Evolutionary conservation across 2,329 filamentous ascomycete species (phyloP), one percentile per base, ranked within the genome.

Genomic region (Hirsutella thompsonii): DNA sequence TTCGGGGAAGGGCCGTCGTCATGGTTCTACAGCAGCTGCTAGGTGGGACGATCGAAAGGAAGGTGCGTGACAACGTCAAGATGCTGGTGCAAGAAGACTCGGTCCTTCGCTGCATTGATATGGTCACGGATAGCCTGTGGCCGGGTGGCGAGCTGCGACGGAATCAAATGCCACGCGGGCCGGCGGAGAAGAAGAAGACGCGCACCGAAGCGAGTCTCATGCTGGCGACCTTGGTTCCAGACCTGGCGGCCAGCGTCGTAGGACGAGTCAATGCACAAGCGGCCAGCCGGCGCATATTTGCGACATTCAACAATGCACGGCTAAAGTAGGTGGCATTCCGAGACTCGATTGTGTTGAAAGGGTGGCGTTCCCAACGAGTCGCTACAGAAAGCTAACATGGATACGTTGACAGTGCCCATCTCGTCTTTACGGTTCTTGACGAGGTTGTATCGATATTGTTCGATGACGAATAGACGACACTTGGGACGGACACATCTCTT

Each of bases 1-100:
- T 98, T 4, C 83, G 93, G 33, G 93, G 92, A 1, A 80, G 92
- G 19, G 92, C 92, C 0, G 92, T 96, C 2, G 90, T 98, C 4
- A 88, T 98, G 9, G 90, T 98, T 2, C 71, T 98, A 18, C 92
- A 98, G 56, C 92, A 98, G 60, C 74, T 98, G 5, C 77, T 98
- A 1, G 92, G 92, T 13, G 90, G 92, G 19, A 96, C 92, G 0
- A 93, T 98, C 47, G 92, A 98, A 63, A 81, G 89, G 44, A 95
- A 94, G 60, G 83, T 96, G 23, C 80, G 92, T 18, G 92, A 98
- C 44, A 83, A 80, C 41, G 81, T 88, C 34, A 81, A 79, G 49
- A 68, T 73, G 35, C 66, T 93, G 1, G 65, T 86, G 0, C 78
- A 85, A 44, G 89, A 95, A 48, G 83, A 92, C 18, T 79, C 79